A percentile compares a stretch with the other conserved stretches of the same genome.
Evolutionary conservation across 257 asterid species (phyloP).

Genomic region (Jaltomata sinuosa): DNA sequence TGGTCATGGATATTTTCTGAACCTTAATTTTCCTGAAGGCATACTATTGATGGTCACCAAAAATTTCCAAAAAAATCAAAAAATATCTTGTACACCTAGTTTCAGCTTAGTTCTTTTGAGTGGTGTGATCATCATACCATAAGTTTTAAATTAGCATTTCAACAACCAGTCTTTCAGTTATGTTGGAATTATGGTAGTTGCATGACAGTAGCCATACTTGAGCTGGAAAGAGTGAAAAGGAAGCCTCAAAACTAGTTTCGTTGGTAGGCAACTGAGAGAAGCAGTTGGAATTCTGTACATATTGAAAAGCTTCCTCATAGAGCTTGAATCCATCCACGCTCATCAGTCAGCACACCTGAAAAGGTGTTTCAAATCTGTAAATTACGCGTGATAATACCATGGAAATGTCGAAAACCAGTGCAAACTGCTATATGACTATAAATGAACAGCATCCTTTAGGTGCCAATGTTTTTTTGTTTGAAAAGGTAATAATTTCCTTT

Average conservation of each 20-base stretch:
- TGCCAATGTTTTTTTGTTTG: not conserved
- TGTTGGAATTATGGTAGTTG: not conserved
- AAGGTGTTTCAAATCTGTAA: not conserved
- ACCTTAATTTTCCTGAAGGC: not conserved
- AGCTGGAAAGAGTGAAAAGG: not conserved
- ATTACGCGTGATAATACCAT: not conserved
- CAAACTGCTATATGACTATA: not conserved
- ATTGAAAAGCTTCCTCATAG: not conserved
- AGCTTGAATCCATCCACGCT: not conserved
- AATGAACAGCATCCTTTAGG: not conserved
- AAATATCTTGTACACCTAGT: not conserved
- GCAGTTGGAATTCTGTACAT: not conserved
- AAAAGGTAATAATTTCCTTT: not conserved
- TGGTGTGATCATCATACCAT: not conserved
- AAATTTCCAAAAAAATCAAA: no score
- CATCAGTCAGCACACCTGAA: not conserved
- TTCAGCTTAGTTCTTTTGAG: not conserved
- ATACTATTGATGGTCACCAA: no score
- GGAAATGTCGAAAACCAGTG: not conserved
- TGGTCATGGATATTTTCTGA: not conserved
- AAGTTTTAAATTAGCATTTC: not conserved
- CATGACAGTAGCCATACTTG: not conserved
- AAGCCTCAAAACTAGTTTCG: not conserved
- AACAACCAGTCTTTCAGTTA: not conserved
- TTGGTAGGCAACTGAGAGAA: not conserved